These are phyloP conservation scores for Bisporella sp. DNA, from an alignment of 2,329 filamentous ascomycete genomes.

Conservation along the genomic window DNA sequence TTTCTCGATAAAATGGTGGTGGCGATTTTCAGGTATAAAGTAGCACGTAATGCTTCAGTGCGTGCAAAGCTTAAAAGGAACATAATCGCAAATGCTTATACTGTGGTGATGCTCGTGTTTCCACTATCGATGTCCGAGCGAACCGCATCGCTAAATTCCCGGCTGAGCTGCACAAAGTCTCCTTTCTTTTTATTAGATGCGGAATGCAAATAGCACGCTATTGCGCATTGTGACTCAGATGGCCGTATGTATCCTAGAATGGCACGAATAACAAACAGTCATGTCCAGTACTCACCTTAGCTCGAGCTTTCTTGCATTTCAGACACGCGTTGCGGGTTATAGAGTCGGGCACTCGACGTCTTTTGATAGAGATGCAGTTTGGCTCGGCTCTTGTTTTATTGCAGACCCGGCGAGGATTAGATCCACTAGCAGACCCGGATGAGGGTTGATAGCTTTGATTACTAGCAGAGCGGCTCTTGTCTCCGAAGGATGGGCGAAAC, in stretches of 20 bases:
- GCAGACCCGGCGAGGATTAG: slow-evolving; percentile 18
- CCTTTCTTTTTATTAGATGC: slow-evolving; percentile 12
- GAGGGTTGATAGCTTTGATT: slow-evolving; percentile 20
- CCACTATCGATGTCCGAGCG: slow-evolving; percentile 15
- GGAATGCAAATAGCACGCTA: slow-evolving; percentile 26
- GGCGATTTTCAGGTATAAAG: slow-evolving; percentile 23
- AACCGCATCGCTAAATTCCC: slow-evolving; percentile 22
- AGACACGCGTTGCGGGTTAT: slow-evolving; percentile 30
- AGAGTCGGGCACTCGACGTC: slow-evolving; percentile 26
- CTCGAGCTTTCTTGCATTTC: slow-evolving; percentile 29
- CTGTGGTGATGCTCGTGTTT: slow-evolving; percentile 20
- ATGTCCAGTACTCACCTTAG: slow-evolving; percentile 23
- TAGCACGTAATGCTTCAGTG: slow-evolving; percentile 19
- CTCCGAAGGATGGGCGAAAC: slow-evolving; percentile 22
- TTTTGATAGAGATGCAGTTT: slow-evolving; percentile 17
- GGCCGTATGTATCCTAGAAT: slow-evolving; percentile 13
- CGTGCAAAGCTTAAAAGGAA: slow-evolving; percentile 24
- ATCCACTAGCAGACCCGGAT: slow-evolving; percentile 18
- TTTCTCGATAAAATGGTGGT: slow-evolving; percentile 15
- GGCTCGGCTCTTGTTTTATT: slow-evolving; percentile 14
- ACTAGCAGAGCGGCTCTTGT: slow-evolving; percentile 18
- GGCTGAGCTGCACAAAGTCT: slow-evolving; percentile 20
- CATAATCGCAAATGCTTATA: slow-evolving; percentile 27
- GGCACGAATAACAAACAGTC: slow-evolving; percentile 24
- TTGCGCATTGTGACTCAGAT: slow-evolving; percentile 22